A percentile compares a stretch with the other conserved stretches of the same genome.
These are phyloP conservation scores for Serendipita sp. DNA, from an alignment of 768 basidiomycete genomes.

Conservation along the genomic window DNA sequence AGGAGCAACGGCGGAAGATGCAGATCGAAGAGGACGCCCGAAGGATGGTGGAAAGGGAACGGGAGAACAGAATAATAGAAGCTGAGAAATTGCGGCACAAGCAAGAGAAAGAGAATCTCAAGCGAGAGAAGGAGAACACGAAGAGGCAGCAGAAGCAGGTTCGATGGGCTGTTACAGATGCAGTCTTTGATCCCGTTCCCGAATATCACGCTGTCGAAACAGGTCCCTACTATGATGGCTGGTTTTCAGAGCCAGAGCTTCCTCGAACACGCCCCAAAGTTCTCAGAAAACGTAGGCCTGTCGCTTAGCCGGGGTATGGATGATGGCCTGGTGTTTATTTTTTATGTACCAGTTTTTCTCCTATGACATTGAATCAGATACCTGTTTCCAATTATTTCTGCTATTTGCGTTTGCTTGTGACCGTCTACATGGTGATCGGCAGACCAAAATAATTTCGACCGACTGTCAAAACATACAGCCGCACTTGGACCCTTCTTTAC, in stretches of 20 bases:
- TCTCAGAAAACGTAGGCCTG: neutral
- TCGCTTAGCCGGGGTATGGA: neutral
- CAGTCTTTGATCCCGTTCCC: neutral
- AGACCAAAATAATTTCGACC: neutral
- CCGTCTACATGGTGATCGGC: neutral
- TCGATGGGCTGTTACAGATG: neutral
- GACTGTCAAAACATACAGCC: neutral
- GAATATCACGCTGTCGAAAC: neutral
- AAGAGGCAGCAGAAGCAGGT: neutral
- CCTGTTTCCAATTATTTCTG: neutral
- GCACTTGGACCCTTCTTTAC: neutral
- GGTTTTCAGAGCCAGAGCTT: neutral
- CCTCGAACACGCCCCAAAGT: neutral
- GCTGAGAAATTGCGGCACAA: neutral
- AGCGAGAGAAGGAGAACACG: neutral
- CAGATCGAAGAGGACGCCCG: constrained; percentile 53
- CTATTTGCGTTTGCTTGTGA: neutral
- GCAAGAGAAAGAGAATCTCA: neutral
- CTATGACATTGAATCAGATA: neutral
- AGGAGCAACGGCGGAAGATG: constrained; percentile 35
- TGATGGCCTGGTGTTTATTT: neutral
- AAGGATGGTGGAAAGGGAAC: constrained; percentile 32
- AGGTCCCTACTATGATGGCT: neutral
- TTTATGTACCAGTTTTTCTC: neutral
- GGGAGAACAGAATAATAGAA: neutral